Conservation (phyloP, 2,329 filamentous ascomycete species). For the Cladophialophora yegresii region DNA sequence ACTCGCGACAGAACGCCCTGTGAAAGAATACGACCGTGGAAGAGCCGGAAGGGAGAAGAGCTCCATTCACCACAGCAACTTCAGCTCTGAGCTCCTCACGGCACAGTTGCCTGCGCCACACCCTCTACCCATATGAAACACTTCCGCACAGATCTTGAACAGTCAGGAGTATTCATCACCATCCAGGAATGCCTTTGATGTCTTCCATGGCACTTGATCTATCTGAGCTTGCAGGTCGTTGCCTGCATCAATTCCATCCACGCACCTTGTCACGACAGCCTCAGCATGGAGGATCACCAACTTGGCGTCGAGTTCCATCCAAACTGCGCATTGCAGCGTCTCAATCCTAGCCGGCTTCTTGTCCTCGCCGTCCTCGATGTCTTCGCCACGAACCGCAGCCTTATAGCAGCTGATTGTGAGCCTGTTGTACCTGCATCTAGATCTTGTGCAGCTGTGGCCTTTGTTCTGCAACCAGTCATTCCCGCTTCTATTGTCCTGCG, state of each 20-base stretch:
- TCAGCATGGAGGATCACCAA: not conserved
- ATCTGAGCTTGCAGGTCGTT: not conserved
- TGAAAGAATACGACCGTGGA: not conserved
- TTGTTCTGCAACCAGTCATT: conserved; percentile 8
- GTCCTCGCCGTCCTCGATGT: not conserved
- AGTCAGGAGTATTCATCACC: not conserved
- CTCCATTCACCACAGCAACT: not conserved
- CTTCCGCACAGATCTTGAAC: not conserved
- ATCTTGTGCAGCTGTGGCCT: not conserved
- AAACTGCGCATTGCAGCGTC: not conserved
- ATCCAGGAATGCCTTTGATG: not conserved
- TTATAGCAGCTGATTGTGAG: not conserved
- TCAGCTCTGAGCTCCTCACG: not conserved
- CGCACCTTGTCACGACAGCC: not conserved
- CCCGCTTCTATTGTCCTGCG: conserved; percentile 1
- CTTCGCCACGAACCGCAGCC: not conserved
- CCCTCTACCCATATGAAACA: not conserved
- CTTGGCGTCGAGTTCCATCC: not conserved
- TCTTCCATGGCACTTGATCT: not conserved
- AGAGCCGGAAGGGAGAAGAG: not conserved
- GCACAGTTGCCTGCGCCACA: not conserved
- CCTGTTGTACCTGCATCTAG: not conserved
- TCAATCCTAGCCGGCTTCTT: not conserved
- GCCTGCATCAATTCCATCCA: not conserved
- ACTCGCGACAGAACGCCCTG: too few species aligned